Base-by-base conservation (phyloP, 164 flowering plant genomes). In the Annona cherimola region DNA sequence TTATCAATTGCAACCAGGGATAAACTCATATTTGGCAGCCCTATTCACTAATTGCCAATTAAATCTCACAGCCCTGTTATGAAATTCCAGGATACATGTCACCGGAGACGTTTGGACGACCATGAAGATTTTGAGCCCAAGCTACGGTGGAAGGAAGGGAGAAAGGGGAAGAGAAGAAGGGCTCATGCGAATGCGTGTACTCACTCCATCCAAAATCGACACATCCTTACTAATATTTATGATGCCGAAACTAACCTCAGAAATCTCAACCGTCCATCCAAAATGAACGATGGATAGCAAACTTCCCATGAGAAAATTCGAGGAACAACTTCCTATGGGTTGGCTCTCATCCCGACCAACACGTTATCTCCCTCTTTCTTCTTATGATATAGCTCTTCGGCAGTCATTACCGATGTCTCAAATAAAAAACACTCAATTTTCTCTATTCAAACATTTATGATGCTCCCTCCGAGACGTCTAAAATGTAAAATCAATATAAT, bases 191-290 rank as follows among this genome's bases (percentile, higher is more conserved):
- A n/a, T n/a, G n/a, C n/a, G n/a, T n/a, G 89, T 94, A 63, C 87
- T 45, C 1, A 94, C 91, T 42, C 74, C 76, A 67, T 92, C 88
- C 97, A 94, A 91, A 50, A 72, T 80, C 45, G 88, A 84, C 66
- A 88, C 75, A 71, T 87, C 87, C 73, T 83, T 73, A 74, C 88
- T 82, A 26, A 66, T 73, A 63, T 68, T 54, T 45, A 88, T 88
- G 0, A 26, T 26, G 35, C 35, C 35, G 35, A 26, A 26, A 26
- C 0, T 26, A 26, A 0, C 35, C 1, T 1, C 1, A 26, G 35
- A 1, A 26, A 26, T 26, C 35, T 26, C 35, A 26, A 26, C 35
- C 1, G 35, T 26, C 35, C 35, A 26, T 26, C 35, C 0, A 26
- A 26, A 26, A 26, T 26, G 35, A 26, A 1, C 35, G 1, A 1